Conservation (phyloP, 768 basidiomycete genomes). For the Podaxis rugospora region DNA sequence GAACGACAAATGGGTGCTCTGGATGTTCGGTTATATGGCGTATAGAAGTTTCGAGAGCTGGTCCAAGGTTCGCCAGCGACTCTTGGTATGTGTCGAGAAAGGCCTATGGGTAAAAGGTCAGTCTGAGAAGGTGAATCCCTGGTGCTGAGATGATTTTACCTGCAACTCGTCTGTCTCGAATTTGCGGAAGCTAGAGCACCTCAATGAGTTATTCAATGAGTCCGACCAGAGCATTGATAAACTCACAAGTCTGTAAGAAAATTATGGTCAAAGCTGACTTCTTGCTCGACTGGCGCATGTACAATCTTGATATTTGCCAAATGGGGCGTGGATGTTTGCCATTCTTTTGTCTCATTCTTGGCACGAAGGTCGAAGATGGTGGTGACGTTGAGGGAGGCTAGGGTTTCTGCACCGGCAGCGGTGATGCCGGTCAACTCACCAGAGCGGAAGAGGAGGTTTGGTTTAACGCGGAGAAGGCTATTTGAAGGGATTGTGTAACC, state of each 20-base stretch:
- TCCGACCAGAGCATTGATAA: not conserved
- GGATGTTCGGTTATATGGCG: conserved; percentile 33
- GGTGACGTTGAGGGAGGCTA: conserved; percentile 28
- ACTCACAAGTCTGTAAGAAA: not conserved
- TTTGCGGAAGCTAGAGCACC: not conserved
- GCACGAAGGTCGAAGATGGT: conserved; percentile 38
- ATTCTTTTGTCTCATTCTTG: conserved; percentile 29
- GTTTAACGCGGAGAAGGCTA: conserved; percentile 19
- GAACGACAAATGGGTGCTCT: conserved; percentile 33
- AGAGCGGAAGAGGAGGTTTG: conserved; percentile 32
- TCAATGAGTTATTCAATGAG: not conserved
- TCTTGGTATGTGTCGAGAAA: conserved; percentile 10
- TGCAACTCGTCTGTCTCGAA: not conserved
- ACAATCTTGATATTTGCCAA: conserved; percentile 17
- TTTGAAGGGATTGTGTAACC: conserved; percentile 16
- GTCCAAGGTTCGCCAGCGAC: conserved; percentile 26
- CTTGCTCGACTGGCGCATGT: not conserved
- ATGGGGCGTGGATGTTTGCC: conserved; percentile 22
- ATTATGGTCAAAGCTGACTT: not conserved
- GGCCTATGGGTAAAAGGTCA: not conserved
- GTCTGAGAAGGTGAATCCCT: not conserved
- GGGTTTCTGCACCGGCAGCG: conserved; percentile 25
- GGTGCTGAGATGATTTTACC: not conserved
- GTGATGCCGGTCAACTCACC: conserved; percentile 34
- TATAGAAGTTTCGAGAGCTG: conserved; percentile 30